phyloP scores from a whole-genome alignment of 352 stramenopile genomes.

The Pythium vanterpoolii region DNA sequence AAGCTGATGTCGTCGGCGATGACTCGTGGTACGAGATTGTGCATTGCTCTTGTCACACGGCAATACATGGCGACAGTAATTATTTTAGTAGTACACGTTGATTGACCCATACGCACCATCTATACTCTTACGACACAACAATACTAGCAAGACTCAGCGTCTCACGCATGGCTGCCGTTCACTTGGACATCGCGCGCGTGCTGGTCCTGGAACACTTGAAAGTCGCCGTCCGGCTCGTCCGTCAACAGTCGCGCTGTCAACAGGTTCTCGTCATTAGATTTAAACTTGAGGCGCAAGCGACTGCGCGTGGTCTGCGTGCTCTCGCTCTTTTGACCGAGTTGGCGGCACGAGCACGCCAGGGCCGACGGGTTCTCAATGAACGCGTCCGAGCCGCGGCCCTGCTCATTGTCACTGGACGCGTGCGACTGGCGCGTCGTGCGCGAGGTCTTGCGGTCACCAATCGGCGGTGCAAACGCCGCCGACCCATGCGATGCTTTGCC shows the following conservation, averaged over 20 bases:
- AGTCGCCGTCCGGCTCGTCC: conserved; percentile 15
- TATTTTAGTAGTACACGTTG: too few relatives aligned
- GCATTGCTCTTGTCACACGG: too few relatives aligned
- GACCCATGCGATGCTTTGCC: too few relatives aligned
- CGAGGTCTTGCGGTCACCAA: background rate
- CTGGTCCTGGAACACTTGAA: conserved; percentile 16
- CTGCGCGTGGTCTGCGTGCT: conserved; percentile 14
- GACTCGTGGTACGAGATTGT: too few relatives aligned
- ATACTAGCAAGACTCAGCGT: background rate
- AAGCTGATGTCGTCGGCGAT: too few relatives aligned
- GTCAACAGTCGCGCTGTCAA: conserved; percentile 8
- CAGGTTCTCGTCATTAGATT: conserved; percentile 10
- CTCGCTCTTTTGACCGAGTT: conserved; percentile 29
- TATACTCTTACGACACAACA: background rate
- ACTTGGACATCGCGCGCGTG: conserved; percentile 7
- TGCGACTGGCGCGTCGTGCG: conserved; percentile 1
- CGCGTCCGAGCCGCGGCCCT: background rate
- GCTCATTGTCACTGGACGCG: conserved; percentile 1
- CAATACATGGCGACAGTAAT: too few relatives aligned
- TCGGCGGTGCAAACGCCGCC: background rate
- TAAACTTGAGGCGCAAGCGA: conserved; percentile 21
- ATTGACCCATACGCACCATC: background rate
- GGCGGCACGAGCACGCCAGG: conserved; percentile 20
- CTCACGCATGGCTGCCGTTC: background rate
- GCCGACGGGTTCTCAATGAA: background rate